Percentiles rank a stretch among this genome's conserved stretches.
Conservation (phyloP, 495 filamentous ascomycete genomes). For the Podospora australis region DNA sequence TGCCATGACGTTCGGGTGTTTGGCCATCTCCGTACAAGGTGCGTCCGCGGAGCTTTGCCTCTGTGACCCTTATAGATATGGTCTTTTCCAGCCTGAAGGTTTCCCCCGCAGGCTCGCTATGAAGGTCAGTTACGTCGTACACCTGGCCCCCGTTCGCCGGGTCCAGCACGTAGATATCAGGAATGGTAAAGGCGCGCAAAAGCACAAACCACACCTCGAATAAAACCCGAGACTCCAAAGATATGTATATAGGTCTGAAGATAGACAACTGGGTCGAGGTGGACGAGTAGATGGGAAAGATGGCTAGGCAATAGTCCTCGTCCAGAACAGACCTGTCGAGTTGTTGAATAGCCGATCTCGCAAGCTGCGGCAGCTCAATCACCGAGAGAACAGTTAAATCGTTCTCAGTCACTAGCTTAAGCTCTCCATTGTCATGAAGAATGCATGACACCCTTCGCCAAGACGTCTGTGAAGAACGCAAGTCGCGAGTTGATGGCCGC, state of each 20-base stretch:
- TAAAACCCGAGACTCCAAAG: constrained; percentile 76
- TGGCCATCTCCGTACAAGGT: constrained; percentile 24
- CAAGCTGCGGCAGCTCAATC: constrained; percentile 84
- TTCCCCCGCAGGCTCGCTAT: constrained; percentile 35
- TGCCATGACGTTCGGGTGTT: constrained; percentile 26
- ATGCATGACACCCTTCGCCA: constrained; percentile 92
- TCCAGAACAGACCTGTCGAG: constrained; percentile 88
- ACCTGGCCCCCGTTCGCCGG: constrained; percentile 29
- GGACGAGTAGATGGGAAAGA: constrained; percentile 73
- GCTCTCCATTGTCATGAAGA: constrained; percentile 88
- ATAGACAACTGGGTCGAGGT: constrained; percentile 57
- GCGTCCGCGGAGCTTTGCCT: constrained; percentile 48
- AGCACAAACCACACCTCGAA: constrained; percentile 98
- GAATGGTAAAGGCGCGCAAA: constrained; percentile 84
- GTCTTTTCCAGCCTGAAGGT: constrained; percentile 56
- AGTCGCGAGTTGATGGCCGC: constrained; percentile 41
- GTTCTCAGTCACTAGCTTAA: constrained; percentile 80
- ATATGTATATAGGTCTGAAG: constrained; percentile 72
- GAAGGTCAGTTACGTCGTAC: constrained; percentile 35
- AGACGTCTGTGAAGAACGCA: constrained; percentile 35
- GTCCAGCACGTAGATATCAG: constrained; percentile 73
- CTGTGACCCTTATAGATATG: constrained; percentile 48
- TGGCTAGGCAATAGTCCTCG: constrained; percentile 89
- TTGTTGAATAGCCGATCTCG: constrained; percentile 81
- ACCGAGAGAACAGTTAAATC: constrained; percentile 71